Percentiles rank a stretch among this genome's conserved stretches.
These are phyloP conservation scores for Beauveria rudraprayagi DNA, from an alignment of 2,329 filamentous ascomycete species.

Conservation along the genomic window DNA sequence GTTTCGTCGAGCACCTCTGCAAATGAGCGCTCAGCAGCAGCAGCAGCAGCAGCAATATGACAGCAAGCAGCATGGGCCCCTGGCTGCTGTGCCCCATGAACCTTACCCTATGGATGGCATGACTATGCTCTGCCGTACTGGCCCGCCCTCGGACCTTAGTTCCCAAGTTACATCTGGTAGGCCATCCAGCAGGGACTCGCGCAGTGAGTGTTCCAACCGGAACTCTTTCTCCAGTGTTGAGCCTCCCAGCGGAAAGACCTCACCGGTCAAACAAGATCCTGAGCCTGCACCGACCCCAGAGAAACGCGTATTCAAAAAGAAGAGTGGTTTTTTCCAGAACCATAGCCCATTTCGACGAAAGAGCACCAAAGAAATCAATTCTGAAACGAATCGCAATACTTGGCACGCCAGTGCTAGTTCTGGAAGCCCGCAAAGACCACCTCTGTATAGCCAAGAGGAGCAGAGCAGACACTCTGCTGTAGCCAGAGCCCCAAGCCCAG, in stretches of 20 bases:
- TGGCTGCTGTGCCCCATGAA: slow-evolving; percentile 73
- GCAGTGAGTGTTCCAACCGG: slow-evolving; percentile 83
- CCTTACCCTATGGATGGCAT: slow-evolving; percentile 93
- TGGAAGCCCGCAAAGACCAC: slow-evolving; percentile 29
- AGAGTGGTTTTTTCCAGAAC: slow-evolving; percentile 86
- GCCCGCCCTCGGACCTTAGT: slow-evolving; percentile 48
- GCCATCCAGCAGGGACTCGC: slow-evolving; percentile 77
- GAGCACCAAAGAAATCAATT: slow-evolving; percentile 65
- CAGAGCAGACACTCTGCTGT: slow-evolving; percentile 20
- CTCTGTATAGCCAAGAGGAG: slow-evolving; percentile 29
- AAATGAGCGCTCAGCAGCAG: slow-evolving; percentile 12
- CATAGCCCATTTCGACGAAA: slow-evolving; percentile 89
- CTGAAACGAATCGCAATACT: slow-evolving; percentile 45
- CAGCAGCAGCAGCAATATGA: slow-evolving; percentile 6
- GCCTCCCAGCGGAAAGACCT: slow-evolving; percentile 62
- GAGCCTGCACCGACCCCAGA: slow-evolving; percentile 46
- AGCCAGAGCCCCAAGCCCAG: slow-evolving; percentile 55
- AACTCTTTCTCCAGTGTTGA: slow-evolving; percentile 86
- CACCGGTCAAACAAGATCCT: slow-evolving; percentile 60
- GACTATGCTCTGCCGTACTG: slow-evolving; percentile 90
- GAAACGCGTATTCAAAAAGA: slow-evolving; percentile 60
- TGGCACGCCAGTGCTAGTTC: slow-evolving; percentile 41
- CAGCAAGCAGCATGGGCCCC: slow-evolving; percentile 48
- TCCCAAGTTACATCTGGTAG: slow-evolving; percentile 51
- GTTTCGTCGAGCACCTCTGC: slow-evolving; percentile 16